Evolutionary conservation across 257 asterid genomes (phyloP), one percentile per base, ranked within the genome.

Genomic region (Nicotiana knightiana): DNA sequence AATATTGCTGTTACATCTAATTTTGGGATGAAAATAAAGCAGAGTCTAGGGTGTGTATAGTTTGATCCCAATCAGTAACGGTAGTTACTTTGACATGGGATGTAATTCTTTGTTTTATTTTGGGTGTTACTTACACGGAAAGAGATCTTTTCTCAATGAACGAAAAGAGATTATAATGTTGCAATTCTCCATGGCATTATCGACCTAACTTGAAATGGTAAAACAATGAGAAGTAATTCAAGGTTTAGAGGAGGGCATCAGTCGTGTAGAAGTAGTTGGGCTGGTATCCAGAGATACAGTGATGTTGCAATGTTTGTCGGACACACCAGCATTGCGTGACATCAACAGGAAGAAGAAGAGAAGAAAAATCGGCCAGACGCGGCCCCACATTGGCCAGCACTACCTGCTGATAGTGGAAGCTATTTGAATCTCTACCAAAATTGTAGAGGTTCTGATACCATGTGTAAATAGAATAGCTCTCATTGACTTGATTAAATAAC

Each of bases 401-500:
- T 2, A 5, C 39, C 24, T 13, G 24, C 79, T 48, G 24, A 71
- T 71, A 71, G 37, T 24, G 79, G 79, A 46, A 48, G 21, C 39
- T 71, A 71, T 71, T 71, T 71, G 79, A 71, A 7, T 46, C 35
- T 62, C 79, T 71, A 71, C 79, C 39, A 48, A 46, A n/a, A 46
- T 24, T 48, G 24, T 15, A 12, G 39, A 46, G 39, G 13, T 39
- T 71, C 11, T 46, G 7, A 71, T 71, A 48, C 61, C 79, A 71
- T 71, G 39, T 71, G 15, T 46, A 46, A 3, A 46, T 46, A 1
- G 17, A 3, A 28, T 3, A 24, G 12, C 79, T 24, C 39, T 46
- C 18, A 6, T 46, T 71, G 61, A 48, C 39, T 46, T 71, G 17
- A 71, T 13, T 71, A 71, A 48, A 35, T 13, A 46, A 48, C 61